Evolutionary conservation across 108 stramenopile genomes (phyloP).

Genomic region (Skeletonema costatum): DNA sequence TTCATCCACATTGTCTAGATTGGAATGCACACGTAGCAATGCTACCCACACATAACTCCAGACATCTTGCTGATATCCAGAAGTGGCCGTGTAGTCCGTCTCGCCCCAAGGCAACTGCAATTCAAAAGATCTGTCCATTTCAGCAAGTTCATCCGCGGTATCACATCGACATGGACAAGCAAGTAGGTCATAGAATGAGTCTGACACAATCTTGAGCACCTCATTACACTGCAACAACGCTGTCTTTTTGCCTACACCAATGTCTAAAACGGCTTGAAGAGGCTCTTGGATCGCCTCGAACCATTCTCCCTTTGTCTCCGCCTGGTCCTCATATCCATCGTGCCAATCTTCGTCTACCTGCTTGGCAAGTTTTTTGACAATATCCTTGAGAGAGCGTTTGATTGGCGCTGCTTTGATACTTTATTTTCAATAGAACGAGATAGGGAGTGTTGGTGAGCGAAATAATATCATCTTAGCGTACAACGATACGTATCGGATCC

Average conservation of each 20-base stretch:
- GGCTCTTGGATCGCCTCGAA: constrained; percentile 12
- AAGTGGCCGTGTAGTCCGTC: not conserved
- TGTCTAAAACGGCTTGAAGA: constrained; percentile 11
- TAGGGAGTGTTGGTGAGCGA: no score
- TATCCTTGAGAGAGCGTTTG: not conserved
- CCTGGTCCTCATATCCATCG: constrained; percentile 6
- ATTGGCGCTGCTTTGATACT: constrained; percentile 8
- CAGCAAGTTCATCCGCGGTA: not conserved
- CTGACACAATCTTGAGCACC: constrained; percentile 15
- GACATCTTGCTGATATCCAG: not conserved
- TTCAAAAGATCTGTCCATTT: not conserved
- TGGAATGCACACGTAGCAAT: constrained; percentile 10
- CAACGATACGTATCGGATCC: no score
- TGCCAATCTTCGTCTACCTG: constrained; percentile 15
- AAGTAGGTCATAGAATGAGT: constrained; percentile 8
- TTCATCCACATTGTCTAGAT: not conserved
- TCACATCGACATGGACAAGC: constrained; percentile 11
- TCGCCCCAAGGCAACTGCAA: constrained; percentile 5
- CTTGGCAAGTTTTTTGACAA: constrained; percentile 5
- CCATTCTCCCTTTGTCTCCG: constrained; percentile 5
- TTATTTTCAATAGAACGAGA: no score
- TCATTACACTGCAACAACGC: constrained; percentile 11
- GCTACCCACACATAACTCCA: constrained; percentile 18
- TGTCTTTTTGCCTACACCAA: constrained; percentile 10
- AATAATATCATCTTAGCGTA: no score